Evolutionary conservation across 352 stramenopile species (phyloP), one percentile per base, ranked within the genome.

Genomic region (Globisporangium cystogenes): DNA sequence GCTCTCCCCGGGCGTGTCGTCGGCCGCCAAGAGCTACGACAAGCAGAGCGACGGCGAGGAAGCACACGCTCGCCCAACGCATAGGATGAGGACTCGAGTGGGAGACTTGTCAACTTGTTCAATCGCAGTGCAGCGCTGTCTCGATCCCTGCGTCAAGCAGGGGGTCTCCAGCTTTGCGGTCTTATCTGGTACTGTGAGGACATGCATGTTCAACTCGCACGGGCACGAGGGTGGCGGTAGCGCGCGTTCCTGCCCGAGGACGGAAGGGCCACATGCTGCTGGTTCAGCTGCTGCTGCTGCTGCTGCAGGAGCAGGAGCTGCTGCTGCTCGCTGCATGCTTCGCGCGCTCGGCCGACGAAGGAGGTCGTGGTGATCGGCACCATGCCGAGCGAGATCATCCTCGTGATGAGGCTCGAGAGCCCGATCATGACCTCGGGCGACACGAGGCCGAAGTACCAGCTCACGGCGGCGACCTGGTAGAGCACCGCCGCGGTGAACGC

Each of bases 311-410:
- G 12, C 35, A 24, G 6, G 6, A 53, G 16, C 43, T 60, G 59
- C 1, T 76, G 64, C 35, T 62, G 63, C 1, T 76, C 67, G 26
- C 64, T 55, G 39, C 70, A 74, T 23, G 68, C 54, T 36, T 66
- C 60, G 31, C 65, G 56, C 8, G 72, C 55, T 4, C 68, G 65
- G 16, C 65, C 59, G 55, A 82, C 71, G 55, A 85, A 87, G 18
- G 73, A 85, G 8, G 69, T 82, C 33, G 76, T 85, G n/a, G 76
- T 85, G 60, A 87, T 80, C 11, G 73, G 76, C 51, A 87, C 67
- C 73, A 87, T 87, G n/a, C 76, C 76, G 31, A 87, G 62, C 39
- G 76, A 85, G 55, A 83, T 83, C 55, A 79, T 79, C n/a, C 74
- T 52, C 26, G 74, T 85, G 57, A 87, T 84, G 49, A 85, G 68